These are phyloP conservation scores for Trypethelium eluteriae DNA, from an alignment of 495 filamentous ascomycete species.

Conservation along the genomic window DNA sequence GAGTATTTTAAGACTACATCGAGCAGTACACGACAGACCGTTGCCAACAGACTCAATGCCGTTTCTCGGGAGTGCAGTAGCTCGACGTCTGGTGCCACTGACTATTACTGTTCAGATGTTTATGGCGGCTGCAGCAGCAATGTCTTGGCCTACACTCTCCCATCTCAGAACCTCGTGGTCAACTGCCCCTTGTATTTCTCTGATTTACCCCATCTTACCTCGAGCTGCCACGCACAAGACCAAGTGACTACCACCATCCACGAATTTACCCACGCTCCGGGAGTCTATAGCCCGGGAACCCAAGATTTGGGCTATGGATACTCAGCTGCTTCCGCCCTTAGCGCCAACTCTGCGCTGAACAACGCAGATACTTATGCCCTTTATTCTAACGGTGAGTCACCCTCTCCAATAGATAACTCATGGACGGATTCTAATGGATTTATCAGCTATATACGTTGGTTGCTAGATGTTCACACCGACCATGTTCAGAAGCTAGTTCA, in stretches of 20 bases:
- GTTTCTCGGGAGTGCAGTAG: constrained; percentile 47
- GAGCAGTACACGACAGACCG: constrained; percentile 38
- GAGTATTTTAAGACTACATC: constrained; percentile 58
- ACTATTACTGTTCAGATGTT: constrained; percentile 47
- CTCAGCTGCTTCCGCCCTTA: constrained; percentile 39
- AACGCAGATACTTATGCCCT: constrained; percentile 60
- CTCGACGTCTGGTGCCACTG: constrained; percentile 38
- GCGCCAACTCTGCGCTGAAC: constrained; percentile 40
- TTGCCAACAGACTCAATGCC: constrained; percentile 45
- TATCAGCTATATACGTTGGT: neutral
- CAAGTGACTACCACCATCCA: constrained; percentile 54
- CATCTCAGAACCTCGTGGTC: constrained; percentile 44
- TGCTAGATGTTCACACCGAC: neutral
- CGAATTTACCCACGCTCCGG: constrained; percentile 55
- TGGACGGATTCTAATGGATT: neutral
- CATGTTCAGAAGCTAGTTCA: no score
- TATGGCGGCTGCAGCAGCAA: constrained; percentile 44
- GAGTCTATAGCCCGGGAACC: constrained; percentile 48
- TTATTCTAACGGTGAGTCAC: constrained; percentile 49
- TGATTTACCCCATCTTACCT: constrained; percentile 39
- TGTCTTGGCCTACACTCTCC: constrained; percentile 52
- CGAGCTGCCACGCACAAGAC: constrained; percentile 50
- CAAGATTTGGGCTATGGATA: constrained; percentile 56
- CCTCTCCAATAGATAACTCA: neutral
- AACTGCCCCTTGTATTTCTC: constrained; percentile 53